A percentile compares a stretch with the other conserved stretches of the same genome.
Evolutionary conservation across 768 basidiomycete genomes (phyloP).

Genomic region (Clitopilus passeckerianus): DNA sequence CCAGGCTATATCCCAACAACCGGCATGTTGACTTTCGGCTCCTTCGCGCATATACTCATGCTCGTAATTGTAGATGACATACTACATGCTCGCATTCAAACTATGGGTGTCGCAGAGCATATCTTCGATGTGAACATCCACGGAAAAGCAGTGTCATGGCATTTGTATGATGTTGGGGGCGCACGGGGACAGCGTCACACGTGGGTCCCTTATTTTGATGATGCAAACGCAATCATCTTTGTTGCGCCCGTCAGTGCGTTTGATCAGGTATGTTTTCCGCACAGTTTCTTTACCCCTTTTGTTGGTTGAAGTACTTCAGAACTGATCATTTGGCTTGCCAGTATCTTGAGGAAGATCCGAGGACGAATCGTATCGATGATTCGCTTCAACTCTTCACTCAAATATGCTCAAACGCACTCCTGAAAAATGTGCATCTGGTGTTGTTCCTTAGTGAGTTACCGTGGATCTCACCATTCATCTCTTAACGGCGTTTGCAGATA

Average conservation of each 20-base stretch:
- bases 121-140: slow-evolving; percentile 78
- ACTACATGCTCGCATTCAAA: slow-evolving; percentile 85
- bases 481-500: slow-evolving; percentile 38
- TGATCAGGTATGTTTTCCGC: slow-evolving; percentile 48
- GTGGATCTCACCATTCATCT: neutral
- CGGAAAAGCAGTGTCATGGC: slow-evolving; percentile 72
- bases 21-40: slow-evolving; percentile 33
- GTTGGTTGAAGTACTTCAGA: slow-evolving; percentile 3
- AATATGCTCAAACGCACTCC: slow-evolving; percentile 75
- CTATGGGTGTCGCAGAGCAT: slow-evolving; percentile 85
- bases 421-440: slow-evolving; percentile 64
- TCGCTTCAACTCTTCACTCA: slow-evolving; percentile 85
- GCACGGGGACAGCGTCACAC: slow-evolving; percentile 69
- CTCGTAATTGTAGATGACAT: slow-evolving; percentile 61
- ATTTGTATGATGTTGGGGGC: slow-evolving; percentile 69
- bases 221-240: slow-evolving; percentile 77
- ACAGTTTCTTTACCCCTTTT: neutral
- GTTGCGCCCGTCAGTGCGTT: slow-evolving; percentile 77
- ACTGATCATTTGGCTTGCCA: slow-evolving; percentile 20
- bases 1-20: slow-evolving; percentile 70
- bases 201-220: slow-evolving; percentile 77
- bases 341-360: slow-evolving; percentile 86
- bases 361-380: slow-evolving; percentile 83
- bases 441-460: slow-evolving; percentile 51
- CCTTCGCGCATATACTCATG: slow-evolving; percentile 23